phyloP scores from a whole-genome alignment of 2,329 filamentous ascomycete genomes.

The Colletotrichum liriopes region DNA sequence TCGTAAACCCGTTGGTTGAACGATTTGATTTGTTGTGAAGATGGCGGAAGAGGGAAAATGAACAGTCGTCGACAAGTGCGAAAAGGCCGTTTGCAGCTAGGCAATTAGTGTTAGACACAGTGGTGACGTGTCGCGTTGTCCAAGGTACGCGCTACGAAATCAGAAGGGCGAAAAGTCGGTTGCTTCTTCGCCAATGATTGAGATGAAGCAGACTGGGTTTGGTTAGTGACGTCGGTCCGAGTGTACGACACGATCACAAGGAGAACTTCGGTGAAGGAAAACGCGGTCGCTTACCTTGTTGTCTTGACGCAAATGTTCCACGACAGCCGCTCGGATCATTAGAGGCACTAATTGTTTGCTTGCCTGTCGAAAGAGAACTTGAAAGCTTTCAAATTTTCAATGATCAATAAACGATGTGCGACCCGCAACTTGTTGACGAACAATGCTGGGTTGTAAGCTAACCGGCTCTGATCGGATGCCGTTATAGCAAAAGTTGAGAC shows the following conservation, averaged over 20 bases:
- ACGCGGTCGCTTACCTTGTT: background rate
- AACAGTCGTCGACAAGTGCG: background rate
- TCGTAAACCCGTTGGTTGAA: background rate
- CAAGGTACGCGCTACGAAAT: background rate
- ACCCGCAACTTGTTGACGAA: background rate
- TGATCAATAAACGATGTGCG: background rate
- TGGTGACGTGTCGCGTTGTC: constrained; percentile 9
- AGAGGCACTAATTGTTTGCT: background rate
- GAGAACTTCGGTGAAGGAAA: background rate
- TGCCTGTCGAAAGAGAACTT: background rate
- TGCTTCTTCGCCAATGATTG: background rate
- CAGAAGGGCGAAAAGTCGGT: background rate
- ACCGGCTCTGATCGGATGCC: constrained; percentile 6
- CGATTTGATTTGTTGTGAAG: background rate
- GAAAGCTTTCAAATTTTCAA: background rate
- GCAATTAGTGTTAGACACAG: background rate
- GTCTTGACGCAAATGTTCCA: background rate
- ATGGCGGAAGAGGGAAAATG: background rate
- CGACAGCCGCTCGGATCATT: background rate
- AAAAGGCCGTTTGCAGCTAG: background rate
- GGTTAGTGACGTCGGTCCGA: constrained; percentile 11
- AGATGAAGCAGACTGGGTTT: background rate
- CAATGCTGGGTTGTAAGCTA: background rate
- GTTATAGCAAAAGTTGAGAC: background rate
- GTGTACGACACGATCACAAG: background rate